phyloP scores from a whole-genome alignment of 2,329 filamentous ascomycete species.

The Trichoderma gracile region DNA sequence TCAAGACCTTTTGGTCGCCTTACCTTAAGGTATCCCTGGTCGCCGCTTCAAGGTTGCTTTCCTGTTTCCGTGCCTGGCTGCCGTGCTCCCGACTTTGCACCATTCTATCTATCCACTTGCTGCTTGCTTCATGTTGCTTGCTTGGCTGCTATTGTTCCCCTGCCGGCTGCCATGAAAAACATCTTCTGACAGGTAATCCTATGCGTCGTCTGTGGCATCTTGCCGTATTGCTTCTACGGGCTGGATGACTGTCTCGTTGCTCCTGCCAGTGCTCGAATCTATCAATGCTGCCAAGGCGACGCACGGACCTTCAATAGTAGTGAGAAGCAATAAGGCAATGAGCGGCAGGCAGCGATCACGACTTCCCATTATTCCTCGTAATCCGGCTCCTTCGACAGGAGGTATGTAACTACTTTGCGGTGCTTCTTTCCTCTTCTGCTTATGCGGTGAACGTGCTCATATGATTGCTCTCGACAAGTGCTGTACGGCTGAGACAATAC shows the following conservation, averaged over 20 bases:
- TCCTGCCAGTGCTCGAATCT: not conserved
- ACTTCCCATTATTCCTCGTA: not conserved
- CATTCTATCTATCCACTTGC: too few species aligned
- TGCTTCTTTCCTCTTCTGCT: not conserved
- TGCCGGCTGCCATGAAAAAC: too few species aligned
- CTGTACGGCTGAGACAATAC: not conserved
- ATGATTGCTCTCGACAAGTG: too few species aligned
- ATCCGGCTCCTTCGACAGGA: not conserved
- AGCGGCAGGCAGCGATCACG: slow-evolving; percentile 3
- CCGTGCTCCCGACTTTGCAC: not conserved
- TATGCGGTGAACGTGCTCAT: too few species aligned
- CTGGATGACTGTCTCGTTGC: not conserved
- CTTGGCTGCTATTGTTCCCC: not conserved
- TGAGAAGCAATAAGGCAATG: slow-evolving; percentile 20
- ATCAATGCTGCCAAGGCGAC: not conserved
- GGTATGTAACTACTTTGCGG: not conserved
- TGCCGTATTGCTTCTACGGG: too few species aligned
- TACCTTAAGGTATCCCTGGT: slow-evolving; percentile 15
- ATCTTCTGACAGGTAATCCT: too few species aligned
- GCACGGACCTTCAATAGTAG: slow-evolving; percentile 19
- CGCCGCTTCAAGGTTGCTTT: slow-evolving; percentile 2
- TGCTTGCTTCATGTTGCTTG: not conserved
- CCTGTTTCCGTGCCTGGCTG: slow-evolving; percentile 13
- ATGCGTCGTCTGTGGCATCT: too few species aligned
- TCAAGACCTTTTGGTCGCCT: slow-evolving; percentile 3